Base-by-base conservation (phyloP, 345 rosid genomes). In the Schrenkiella parvula region DNA sequence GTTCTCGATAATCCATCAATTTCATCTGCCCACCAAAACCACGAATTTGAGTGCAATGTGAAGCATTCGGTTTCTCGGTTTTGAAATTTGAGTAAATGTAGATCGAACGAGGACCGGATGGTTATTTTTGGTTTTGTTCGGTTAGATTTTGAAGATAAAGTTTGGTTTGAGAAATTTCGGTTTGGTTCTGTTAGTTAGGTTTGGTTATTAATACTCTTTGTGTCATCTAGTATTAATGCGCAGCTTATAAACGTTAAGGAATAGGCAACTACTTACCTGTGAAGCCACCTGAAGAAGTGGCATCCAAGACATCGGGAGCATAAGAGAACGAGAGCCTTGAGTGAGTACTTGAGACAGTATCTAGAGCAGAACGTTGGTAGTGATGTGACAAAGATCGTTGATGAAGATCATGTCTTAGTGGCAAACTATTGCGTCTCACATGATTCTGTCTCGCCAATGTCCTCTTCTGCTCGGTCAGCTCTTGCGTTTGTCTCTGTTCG, bases 321-420 rank as follows among this genome's bases (percentile, higher is more conserved):
- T 55, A 70, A 66, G 93, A 88, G 12, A 79, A 69, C 1, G 96
- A 90, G 53, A 87, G 79, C 81, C 88, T 83, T 51, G 92, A 79
- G 71, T 80, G 76, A 60, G 77, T 48, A 39, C 46, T 71, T 69
- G 74, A 78, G 70, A 32, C 34, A 47, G 71, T 81, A 53, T 82
- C 86, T 73, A 68, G 75, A 17, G 73, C 71, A 72, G 63, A 17
- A 39, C 73, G 83, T 70, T 81, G 86, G 55, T 78, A 78, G 26
- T 78, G 77, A 46, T 84, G 89, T 31, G 90, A 84, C 43, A 85
- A 82, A 2, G 85, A 75, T 43, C 84, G 77, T 29, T 76, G 86
- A 41, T 83, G 71, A 50, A 74, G 73, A 51, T 68, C 66, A 57
- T 66, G 47, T 73, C 56, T 43, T 66, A 5, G 77, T 67, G 58